Percentiles rank a stretch among this genome's conserved stretches.
Evolutionary conservation across 768 basidiomycete species (phyloP).

Genomic region (Roridomyces roridus): DNA sequence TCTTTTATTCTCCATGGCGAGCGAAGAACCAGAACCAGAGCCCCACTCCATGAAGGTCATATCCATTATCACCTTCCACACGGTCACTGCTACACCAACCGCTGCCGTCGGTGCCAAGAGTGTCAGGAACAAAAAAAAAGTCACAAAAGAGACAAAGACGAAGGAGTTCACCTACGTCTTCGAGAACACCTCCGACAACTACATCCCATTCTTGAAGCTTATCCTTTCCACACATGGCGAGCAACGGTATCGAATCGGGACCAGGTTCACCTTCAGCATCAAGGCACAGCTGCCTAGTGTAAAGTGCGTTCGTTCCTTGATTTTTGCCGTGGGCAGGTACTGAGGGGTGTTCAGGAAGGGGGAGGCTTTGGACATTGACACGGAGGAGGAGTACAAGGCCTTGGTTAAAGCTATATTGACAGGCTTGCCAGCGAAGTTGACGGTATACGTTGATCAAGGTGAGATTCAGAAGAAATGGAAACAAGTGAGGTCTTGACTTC

Average conservation of each 20-base stretch:
- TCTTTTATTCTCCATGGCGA: no score
- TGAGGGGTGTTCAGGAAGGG: neutral
- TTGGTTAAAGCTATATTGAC: neutral
- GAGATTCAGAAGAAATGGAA: conserved; percentile 4
- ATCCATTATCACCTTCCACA: neutral
- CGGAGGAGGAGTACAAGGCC: neutral
- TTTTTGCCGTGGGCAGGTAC: neutral
- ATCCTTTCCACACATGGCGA: conserved; percentile 20
- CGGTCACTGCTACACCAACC: neutral
- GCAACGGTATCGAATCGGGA: conserved; percentile 10
- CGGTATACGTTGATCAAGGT: neutral
- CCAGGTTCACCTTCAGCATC: conserved; percentile 5
- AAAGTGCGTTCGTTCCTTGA: neutral
- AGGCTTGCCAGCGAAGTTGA: neutral
- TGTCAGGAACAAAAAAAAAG: conserved; percentile 9
- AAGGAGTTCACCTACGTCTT: conserved; percentile 13
- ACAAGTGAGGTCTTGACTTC: neutral
- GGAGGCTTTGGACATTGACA: neutral
- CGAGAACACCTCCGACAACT: neutral
- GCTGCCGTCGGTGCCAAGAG: neutral
- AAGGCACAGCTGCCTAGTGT: conserved; percentile 3
- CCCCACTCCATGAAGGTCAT: neutral
- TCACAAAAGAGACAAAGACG: conserved; percentile 17
- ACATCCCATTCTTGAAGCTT: conserved; percentile 2
- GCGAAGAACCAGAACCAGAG: no score